These are phyloP conservation scores for Colletotrichum cordylinicola DNA, from an alignment of 2,329 filamentous ascomycete species.

Conservation along the genomic window DNA sequence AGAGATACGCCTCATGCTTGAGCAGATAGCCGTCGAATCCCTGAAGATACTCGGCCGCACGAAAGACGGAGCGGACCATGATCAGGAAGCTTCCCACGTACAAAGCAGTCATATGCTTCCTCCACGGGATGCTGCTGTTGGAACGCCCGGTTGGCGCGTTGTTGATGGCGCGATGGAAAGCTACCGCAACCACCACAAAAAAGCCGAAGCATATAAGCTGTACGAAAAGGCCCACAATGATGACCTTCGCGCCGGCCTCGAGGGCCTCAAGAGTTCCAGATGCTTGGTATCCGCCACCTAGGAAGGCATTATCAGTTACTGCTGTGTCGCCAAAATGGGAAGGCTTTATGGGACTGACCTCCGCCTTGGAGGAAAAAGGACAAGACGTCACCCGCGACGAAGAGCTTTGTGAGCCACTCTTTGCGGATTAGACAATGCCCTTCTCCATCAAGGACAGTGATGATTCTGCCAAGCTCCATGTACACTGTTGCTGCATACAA, in stretches of 20 bases:
- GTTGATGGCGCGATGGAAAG: slow-evolving; percentile 48
- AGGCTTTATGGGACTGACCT: slow-evolving; percentile 29
- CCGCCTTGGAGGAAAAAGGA: slow-evolving; percentile 56
- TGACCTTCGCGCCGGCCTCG: slow-evolving; percentile 48
- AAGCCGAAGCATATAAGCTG: slow-evolving; percentile 61
- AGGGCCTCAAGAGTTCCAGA: neutral
- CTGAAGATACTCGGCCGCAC: slow-evolving; percentile 46
- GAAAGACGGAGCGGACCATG: slow-evolving; percentile 45
- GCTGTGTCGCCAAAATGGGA: accelerated
- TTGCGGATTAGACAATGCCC: slow-evolving; percentile 34
- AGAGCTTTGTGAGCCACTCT: slow-evolving; percentile 56
- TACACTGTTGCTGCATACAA: slow-evolving; percentile 57
- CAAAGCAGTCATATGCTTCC: slow-evolving; percentile 31
- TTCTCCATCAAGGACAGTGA: slow-evolving; percentile 41
- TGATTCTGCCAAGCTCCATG: slow-evolving; percentile 54
- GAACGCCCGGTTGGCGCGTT: slow-evolving; percentile 26
- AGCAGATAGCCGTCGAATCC: slow-evolving; percentile 39
- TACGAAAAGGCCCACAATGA: slow-evolving; percentile 57
- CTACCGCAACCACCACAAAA: slow-evolving; percentile 52
- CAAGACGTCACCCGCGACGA: slow-evolving; percentile 59
- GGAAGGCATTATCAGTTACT: neutral
- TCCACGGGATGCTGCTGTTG: slow-evolving; percentile 31
- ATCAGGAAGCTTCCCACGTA: slow-evolving; percentile 38
- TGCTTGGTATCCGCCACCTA: slow-evolving; percentile 20
- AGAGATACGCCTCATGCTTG: slow-evolving; percentile 38